Evolutionary conservation across 2,329 filamentous ascomycete species (phyloP).

Genomic region (Tolypocladium inflatum): DNA sequence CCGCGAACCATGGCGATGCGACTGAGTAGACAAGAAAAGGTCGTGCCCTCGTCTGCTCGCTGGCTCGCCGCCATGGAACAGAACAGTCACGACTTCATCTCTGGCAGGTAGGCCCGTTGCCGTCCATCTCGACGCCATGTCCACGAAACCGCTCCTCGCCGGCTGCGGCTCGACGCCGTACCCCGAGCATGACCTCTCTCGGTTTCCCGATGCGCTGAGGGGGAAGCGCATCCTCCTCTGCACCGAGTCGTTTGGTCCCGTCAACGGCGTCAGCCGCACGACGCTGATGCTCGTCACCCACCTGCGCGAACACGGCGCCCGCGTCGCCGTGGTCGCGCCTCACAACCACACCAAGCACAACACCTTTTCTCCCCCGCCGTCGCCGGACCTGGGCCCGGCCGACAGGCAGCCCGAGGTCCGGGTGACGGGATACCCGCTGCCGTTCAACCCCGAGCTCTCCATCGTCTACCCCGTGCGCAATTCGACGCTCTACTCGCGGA

Average conservation of each 20-base stretch:
- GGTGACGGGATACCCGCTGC: slow-evolving; percentile 54
- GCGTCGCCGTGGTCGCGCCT: slow-evolving; percentile 59
- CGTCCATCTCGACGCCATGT: slow-evolving; percentile 3
- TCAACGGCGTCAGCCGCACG: slow-evolving; percentile 65
- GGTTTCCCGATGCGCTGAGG: slow-evolving; percentile 39
- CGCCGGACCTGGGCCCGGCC: slow-evolving; percentile 18
- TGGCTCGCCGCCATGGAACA: background rate
- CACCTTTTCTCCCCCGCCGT: slow-evolving; percentile 38
- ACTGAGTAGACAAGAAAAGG: slow-evolving; percentile 10
- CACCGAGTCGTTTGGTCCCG: slow-evolving; percentile 62
- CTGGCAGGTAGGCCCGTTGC: background rate
- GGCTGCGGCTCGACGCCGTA: slow-evolving; percentile 5
- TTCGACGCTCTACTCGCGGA: slow-evolving; percentile 47
- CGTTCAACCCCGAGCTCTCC: slow-evolving; percentile 63
- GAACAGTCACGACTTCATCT: background rate
- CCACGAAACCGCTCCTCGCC: slow-evolving; percentile 2
- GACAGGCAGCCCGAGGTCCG: slow-evolving; percentile 41
- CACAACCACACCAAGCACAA: slow-evolving; percentile 45
- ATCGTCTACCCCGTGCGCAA: slow-evolving; percentile 61
- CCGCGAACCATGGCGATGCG: background rate
- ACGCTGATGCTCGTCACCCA: slow-evolving; percentile 62
- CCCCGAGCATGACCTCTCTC: slow-evolving; percentile 28
- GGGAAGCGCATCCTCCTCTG: slow-evolving; percentile 57
- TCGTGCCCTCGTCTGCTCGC: background rate
- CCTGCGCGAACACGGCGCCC: slow-evolving; percentile 51